Base-by-base conservation (phyloP, 441 rosid genomes). In the Erodium trifolium region DNA sequence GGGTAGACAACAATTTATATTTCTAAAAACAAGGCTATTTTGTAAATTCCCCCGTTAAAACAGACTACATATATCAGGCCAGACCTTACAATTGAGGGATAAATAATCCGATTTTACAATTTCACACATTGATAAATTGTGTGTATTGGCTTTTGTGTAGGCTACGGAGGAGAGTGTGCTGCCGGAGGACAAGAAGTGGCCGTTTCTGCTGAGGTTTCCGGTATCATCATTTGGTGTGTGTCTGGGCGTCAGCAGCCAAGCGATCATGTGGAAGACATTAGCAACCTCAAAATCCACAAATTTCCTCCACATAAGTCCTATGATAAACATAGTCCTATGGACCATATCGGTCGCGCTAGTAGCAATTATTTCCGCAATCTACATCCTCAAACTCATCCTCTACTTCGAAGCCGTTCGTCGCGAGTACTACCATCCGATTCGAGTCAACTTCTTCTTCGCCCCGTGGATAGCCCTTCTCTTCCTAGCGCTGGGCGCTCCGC, bases 391-490 rank as follows among this genome's bases (percentile, higher is more conserved):
- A 75, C 45, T 86, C 49, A 67, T 82, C 29, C 51, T 90, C 68
- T 93, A 72, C 84, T 90, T 89, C 29, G 96, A 90, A 76, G 98
- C 98, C 0, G 92, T 93, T 65, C 89, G 94, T 2, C 88, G 97
- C 0, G 96, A 93, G 71, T 93, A 83, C 57, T 82, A 76, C 78
- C 98, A 91, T 67, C 98, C 97, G 0, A 83, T 93, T 0, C 79
- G 98, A 11, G 85, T 89, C 77, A 93, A 91, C 79, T 93, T 89
- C 89, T 89, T 93, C 79, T 93, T 93, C 66, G 93, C 98, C 49
- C 98, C 97, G 34, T 88, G 94, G 85, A 88, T 91, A 63, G 80
- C 96, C 13, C 74, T 91, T n/a, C 84, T 93, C 57, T 88, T 93
- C 78, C 67, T 93, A 17, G 93, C 86, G 12, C 82, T 87, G 16